phyloP scores from a whole-genome alignment of 2,329 filamentous ascomycete species.

The Phialophora tarda region DNA sequence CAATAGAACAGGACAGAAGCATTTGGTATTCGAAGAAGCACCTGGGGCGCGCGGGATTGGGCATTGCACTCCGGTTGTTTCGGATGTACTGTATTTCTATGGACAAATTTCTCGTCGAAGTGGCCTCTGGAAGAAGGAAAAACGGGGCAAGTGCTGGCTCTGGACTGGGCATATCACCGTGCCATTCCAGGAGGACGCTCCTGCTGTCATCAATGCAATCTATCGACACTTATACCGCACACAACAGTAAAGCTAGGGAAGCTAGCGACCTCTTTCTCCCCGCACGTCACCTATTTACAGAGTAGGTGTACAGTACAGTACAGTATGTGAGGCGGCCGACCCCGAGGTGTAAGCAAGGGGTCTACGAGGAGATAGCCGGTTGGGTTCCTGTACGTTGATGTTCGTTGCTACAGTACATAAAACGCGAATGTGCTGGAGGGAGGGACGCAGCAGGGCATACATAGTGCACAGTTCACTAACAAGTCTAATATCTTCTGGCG shows the following conservation, averaged over 20 bases:
- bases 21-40: background rate
- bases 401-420: too few relatives aligned
- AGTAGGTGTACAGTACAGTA: too few relatives aligned
- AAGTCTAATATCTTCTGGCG: too few relatives aligned
- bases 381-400: too few relatives aligned
- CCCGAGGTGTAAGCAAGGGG: too few relatives aligned
- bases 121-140: slow-evolving; percentile 36
- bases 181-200: background rate
- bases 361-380: too few relatives aligned
- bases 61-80: slow-evolving; percentile 54
- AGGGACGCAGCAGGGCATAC: too few relatives aligned
- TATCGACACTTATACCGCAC: background rate
- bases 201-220: background rate
- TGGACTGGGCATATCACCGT: background rate
- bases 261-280: background rate
- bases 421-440: too few relatives aligned
- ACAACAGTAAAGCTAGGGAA: background rate
- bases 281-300: background rate
- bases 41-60: background rate
- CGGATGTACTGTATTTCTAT: slow-evolving; percentile 55
- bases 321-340: too few relatives aligned
- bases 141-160: slow-evolving; percentile 17
- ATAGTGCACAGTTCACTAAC: too few relatives aligned
- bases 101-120: slow-evolving; percentile 22
- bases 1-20: background rate